Percentiles rank a stretch among this genome's conserved stretches.
These are phyloP conservation scores for Penicillium verrucosum DNA, from an alignment of 2,329 filamentous ascomycete species.

Conservation along the genomic window DNA sequence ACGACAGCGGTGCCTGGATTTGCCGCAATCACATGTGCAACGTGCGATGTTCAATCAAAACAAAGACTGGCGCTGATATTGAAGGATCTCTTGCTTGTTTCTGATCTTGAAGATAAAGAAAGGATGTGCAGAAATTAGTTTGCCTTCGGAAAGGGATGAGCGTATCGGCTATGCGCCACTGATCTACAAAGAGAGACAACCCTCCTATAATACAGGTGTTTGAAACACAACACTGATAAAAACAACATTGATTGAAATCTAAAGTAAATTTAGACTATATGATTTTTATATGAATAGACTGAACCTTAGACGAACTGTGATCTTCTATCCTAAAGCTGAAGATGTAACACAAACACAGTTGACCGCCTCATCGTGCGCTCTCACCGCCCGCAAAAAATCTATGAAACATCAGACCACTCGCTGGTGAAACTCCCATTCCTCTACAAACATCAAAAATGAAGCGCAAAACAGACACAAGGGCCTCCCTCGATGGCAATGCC, in stretches of 20 bases:
- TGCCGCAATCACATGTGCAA: conserved; percentile 1
- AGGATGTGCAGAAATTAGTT: background rate
- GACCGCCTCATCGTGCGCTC: conserved; percentile 3
- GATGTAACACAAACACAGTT: background rate
- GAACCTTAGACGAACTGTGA: background rate
- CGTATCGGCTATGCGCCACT: background rate
- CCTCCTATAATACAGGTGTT: no score
- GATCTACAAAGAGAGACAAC: background rate
- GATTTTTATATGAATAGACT: background rate
- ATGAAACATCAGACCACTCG: conserved; percentile 16
- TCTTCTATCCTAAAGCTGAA: background rate
- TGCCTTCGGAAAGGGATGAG: background rate
- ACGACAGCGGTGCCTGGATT: conserved; percentile 17
- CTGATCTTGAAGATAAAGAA: background rate
- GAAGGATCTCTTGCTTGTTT: background rate
- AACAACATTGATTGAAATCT: background rate
- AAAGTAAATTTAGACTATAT: background rate
- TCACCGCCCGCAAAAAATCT: conserved; percentile 22
- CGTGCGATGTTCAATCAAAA: background rate
- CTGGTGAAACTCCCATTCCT: background rate
- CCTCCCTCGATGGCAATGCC: conserved; percentile 30
- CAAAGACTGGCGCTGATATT: background rate
- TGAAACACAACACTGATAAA: background rate
- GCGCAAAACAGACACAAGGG: conserved; percentile 40
- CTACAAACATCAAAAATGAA: conserved; percentile 37